Evolutionary conservation across 73 alveolate species (phyloP), one percentile per base, ranked within the genome.

Genomic region (Blepharisma stoltei): DNA sequence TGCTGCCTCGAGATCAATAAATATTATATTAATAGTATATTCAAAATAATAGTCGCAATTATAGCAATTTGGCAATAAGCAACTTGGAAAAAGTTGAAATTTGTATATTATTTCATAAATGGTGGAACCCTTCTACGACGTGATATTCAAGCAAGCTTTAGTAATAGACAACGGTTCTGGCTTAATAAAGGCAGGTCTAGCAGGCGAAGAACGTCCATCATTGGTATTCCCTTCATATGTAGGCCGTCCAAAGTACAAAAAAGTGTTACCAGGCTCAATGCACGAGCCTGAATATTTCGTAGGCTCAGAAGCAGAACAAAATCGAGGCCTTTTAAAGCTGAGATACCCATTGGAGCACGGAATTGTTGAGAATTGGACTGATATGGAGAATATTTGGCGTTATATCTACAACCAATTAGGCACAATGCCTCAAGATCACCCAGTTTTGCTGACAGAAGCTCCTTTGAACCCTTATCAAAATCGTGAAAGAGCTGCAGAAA

Each of bases 321-420:
- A 77, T 11, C 37, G 86, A 83, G 92, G 90, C 32, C 20, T 84
- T 6, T 73, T 85, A 27, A 85, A 85, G 20, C 53, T 85, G 86
- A 71, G 54, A 54, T 73, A 83, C 37, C 92, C 92, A 20, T 80
- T 89, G 54, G 91, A 91, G 66, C 86, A 88, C 47, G 92, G 95
- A 6, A 71, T 71, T 7, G 87, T 91, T 32, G 86, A 44, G 53
- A 66, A 86, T 80, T 80, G 92, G 86, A 95, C 89, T 49, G 96
- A 89, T 41, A 85, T 89, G 90, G 95, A 91, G 80, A 86, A 86
- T 70, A 78, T 91, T 20, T 89, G 94, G 96, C 89, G 86, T 73
- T 91, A 89, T 55, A 85, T 93, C 18, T 76, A 82, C 48, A 86
- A 76, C 67, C 86, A 89, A 77, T 90, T 81, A 49, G 78, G 89